Evolutionary conservation across 2,329 filamentous ascomycete species (phyloP), one percentile per base, ranked within the genome.

Genomic region (Exophiala oligosperma): DNA sequence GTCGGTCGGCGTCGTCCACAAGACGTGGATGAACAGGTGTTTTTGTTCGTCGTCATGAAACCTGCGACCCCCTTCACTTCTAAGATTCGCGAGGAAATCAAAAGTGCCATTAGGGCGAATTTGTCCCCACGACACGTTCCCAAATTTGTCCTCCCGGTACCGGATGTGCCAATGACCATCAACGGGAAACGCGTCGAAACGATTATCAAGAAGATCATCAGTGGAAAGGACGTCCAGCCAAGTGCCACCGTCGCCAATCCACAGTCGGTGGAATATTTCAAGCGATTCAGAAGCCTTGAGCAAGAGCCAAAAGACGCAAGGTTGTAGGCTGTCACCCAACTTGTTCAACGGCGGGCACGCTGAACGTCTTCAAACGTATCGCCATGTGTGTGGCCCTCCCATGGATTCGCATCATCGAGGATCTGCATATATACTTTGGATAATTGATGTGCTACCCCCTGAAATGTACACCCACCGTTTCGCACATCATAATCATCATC

Each of bases 151-250:
- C 60, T 76, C 11, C 64, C 70, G 24, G 71, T 76, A 1, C 65
- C 64, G 1, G 74, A 74, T 23, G 73, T 79, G n/a, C 76, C 76
- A 0, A 71, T 73, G 23, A 79, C 76, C 7, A 73, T 80, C 43
- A 79, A 79, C 56, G 77, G 77, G 6, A 79, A 79, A 66, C 79
- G 78, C 59, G 74, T 79, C 32, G 73, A 76, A 70, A 74, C 70
- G 48, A 72, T 69, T 35, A 74, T 81, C 41, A 80, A 74, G 70
- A 69, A 73, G 61, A 72, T 72, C 17, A 71, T 74, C 17, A 70
- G 63, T 60, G 76, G 77, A 9, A 35, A 9, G 11, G 71, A 70
- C 54, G 73, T 74, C 21, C 59, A 71, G 50, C 64, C 70, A 8
- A 74, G 70, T 53, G 70, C 71, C 7, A 77, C 75, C 7, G 71